Conservation (phyloP, 2,329 filamentous ascomycete genomes). For the Xylaria sp. region DNA sequence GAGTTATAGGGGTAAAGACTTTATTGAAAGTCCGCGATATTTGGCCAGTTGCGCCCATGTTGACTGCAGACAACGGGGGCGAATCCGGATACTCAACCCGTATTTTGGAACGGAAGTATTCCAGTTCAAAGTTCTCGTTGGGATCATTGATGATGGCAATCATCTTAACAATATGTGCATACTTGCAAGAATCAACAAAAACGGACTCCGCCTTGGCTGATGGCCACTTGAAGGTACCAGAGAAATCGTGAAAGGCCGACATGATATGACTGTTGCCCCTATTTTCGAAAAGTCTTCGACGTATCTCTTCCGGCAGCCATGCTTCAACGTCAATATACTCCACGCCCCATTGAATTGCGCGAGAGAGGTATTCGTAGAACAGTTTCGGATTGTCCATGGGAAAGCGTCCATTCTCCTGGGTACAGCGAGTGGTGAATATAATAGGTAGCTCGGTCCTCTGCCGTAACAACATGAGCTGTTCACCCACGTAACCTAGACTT, state of each 20-base stretch:
- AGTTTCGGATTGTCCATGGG: conserved; percentile 73
- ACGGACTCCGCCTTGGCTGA: conserved; percentile 65
- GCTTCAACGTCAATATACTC: conserved; percentile 88
- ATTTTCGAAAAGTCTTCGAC: conserved; percentile 59
- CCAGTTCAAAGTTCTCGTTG: conserved; percentile 84
- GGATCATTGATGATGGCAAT: conserved; percentile 76
- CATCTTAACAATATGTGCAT: conserved; percentile 87
- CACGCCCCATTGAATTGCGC: conserved; percentile 81
- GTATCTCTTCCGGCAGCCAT: conserved; percentile 75
- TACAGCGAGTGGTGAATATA: conserved; percentile 81
- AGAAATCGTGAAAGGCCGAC: conserved; percentile 89
- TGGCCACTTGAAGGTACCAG: conserved; percentile 77
- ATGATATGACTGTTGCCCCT: conserved; percentile 79
- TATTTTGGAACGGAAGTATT: conserved; percentile 79
- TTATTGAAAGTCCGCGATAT: conserved; percentile 79
- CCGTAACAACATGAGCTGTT: conserved; percentile 78
- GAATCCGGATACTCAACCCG: conserved; percentile 61
- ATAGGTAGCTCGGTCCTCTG: conserved; percentile 85
- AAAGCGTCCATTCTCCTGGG: conserved; percentile 74
- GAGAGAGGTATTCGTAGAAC: conserved; percentile 74
- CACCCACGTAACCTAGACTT: conserved; percentile 76
- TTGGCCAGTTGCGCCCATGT: conserved; percentile 83
- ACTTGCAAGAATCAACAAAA: conserved; percentile 65
- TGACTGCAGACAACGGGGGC: conserved; percentile 75
- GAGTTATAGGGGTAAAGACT: conserved; percentile 82